These are phyloP conservation scores for Saccharomycopsis vini DNA, from an alignment of 805 yeast genomes.

Conservation along the genomic window DNA sequence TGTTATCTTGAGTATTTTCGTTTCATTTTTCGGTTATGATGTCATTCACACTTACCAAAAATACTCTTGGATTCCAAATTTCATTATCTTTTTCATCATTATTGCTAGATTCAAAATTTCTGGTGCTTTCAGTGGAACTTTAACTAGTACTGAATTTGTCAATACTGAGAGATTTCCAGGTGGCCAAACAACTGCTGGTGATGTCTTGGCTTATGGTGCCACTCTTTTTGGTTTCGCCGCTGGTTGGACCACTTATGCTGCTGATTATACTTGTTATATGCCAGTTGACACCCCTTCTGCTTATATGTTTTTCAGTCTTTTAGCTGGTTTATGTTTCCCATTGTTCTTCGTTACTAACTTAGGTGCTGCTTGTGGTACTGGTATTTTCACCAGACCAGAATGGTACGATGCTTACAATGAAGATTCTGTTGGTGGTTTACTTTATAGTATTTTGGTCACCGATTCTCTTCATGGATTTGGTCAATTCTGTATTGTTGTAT, in stretches of 20 bases:
- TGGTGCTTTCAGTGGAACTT: constrained; percentile 42
- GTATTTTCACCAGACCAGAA: constrained; percentile 36
- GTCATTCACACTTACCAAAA: constrained; percentile 76
- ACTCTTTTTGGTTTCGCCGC: constrained; percentile 81
- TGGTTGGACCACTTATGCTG: constrained; percentile 90
- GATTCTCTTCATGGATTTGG: constrained; percentile 85
- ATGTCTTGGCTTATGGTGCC: constrained; percentile 74
- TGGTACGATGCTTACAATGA: constrained; percentile 44
- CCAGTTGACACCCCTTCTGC: constrained; percentile 50
- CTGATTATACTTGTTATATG: constrained; percentile 88
- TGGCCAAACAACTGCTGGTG: constrained; percentile 67
- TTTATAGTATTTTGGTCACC: constrained; percentile 67
- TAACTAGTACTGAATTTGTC: constrained; percentile 24
- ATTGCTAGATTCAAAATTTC: constrained; percentile 68
- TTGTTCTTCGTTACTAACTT: constrained; percentile 62
- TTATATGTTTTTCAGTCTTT: constrained; percentile 56
- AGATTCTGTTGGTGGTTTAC: constrained; percentile 71
- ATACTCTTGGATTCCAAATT: constrained; percentile 82
- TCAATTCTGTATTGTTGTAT: constrained; percentile 75
- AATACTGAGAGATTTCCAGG: constrained; percentile 28
- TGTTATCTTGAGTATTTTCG: constrained; percentile 55
- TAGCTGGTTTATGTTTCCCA: constrained; percentile 58
- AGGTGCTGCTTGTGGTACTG: constrained; percentile 83
- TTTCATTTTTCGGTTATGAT: constrained; percentile 78
- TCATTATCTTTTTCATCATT: constrained; percentile 63